phyloP scores from a whole-genome alignment of 306 rosid species.

The Ziziphus jujuba region DNA sequence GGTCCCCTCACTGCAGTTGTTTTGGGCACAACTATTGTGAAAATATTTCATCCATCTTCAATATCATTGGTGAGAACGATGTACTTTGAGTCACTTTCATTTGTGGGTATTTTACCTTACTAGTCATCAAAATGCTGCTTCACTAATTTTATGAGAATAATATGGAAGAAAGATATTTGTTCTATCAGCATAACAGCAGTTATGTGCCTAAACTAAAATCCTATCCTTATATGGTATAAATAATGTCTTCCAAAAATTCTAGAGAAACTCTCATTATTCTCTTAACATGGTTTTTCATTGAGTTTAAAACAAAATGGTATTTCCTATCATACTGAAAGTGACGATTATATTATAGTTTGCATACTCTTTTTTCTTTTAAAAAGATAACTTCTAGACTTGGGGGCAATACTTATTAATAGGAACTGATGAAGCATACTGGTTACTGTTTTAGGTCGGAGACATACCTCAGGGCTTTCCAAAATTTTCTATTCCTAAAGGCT shows the following conservation, averaged over 20 bases:
- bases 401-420: conserved; percentile 18
- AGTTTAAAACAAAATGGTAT: no score
- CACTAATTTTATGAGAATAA: no score
- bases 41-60: conserved; percentile 71
- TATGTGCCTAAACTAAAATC: not conserved
- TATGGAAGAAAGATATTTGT: not conserved
- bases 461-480: conserved; percentile 92
- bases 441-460: conserved; percentile 77
- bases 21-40: conserved; percentile 61
- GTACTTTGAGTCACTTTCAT: conserved; percentile 24
- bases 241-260: not conserved
- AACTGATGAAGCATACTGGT: conserved; percentile 24
- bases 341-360: conserved; percentile 15
- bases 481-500: conserved; percentile 82
- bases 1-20: conserved; percentile 96
- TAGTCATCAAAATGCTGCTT: no score
- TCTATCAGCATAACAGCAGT: conserved; percentile 21
- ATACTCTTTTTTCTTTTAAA: conserved; percentile 22
- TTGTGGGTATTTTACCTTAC: not conserved
- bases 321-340: no score
- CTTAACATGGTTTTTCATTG: not conserved
- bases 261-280: not conserved
- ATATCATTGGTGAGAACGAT: conserved; percentile 75
- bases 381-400: not conserved
- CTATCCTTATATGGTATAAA: not conserved